These are phyloP conservation scores for Quercus agrifolia DNA, from an alignment of 306 rosid genomes.

Conservation along the genomic window DNA sequence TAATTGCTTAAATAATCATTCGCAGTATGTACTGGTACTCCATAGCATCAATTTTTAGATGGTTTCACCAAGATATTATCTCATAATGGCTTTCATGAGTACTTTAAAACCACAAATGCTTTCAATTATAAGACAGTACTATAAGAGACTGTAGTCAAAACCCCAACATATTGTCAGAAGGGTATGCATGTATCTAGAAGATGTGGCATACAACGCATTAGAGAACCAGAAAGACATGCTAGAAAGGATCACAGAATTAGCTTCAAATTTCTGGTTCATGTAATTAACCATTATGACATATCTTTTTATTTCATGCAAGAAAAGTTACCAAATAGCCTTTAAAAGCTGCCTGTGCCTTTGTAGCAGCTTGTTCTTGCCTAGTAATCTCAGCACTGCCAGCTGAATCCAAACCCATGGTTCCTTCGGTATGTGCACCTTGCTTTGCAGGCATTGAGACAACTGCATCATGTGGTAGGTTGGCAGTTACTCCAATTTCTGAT, in stretches of 20 bases:
- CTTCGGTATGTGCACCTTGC: constrained; percentile 20
- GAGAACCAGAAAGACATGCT: background rate
- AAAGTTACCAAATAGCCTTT: constrained; percentile 63
- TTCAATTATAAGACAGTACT: background rate
- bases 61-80: background rate
- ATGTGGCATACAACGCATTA: background rate
- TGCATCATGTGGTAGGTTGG: constrained; percentile 27
- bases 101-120: background rate
- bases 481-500: constrained; percentile 39
- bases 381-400: constrained; percentile 36
- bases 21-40: background rate
- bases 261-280: background rate
- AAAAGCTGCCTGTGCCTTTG: constrained; percentile 62
- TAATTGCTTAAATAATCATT: background rate
- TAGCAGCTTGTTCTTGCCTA: constrained; percentile 51
- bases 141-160: background rate
- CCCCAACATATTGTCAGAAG: background rate
- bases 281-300: background rate
- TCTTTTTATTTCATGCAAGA: background rate
- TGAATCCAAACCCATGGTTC: constrained; percentile 24
- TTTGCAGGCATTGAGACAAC: constrained; percentile 16
- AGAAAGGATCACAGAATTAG: background rate
- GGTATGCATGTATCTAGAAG: background rate
- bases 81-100: background rate
- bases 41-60: background rate